Evolutionary conservation across 768 basidiomycete genomes (phyloP), one percentile per base, ranked within the genome.

Genomic region (Baorangia bicolor): DNA sequence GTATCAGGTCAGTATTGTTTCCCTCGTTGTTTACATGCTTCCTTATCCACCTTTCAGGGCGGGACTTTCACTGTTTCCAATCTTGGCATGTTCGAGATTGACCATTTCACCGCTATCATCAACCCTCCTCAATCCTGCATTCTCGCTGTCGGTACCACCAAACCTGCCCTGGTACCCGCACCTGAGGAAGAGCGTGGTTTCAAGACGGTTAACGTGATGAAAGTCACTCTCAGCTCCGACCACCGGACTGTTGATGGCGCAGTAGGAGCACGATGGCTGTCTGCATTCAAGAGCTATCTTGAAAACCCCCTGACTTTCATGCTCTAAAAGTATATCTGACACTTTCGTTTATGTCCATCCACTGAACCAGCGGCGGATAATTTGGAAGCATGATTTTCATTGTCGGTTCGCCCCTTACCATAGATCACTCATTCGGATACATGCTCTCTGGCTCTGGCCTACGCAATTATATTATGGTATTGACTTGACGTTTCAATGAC

Each of bases 61-160:
- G 97, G 97, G 46, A 92, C 95, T 13, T 98, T 99, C 78, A 98
- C 97, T 41, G 92, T 99, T 71, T 99, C 97, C 56, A 99, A 99
- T 78, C 81, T 99, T 53, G 97, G 97, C 75, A 99, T 99, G 97
- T 97, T 82, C 69, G 95, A 90, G 58, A 84, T 98, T 67, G 83
- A 86, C 52, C 90, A 94, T 75, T 99, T 99, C 75, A 98, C 95
- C 14, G 97, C 97, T 44, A 98, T 99, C 78, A 96, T 99, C 83
- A 99, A 99, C 81, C 86, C 90, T 14, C 97, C 97, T 25, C 97
- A 98, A 74, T 92, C 93, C 44, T 98, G 95, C 75, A 99, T 98
- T 67, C 87, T 99, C 57, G 97, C 97, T 42, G 85, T 98, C 64
- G 95, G 97, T 34, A 81, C 87, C 20, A 94, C 93, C 18, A 81